Base-by-base conservation (phyloP, 2,329 filamentous ascomycete species). In the Coniochaeta ligniaria region DNA sequence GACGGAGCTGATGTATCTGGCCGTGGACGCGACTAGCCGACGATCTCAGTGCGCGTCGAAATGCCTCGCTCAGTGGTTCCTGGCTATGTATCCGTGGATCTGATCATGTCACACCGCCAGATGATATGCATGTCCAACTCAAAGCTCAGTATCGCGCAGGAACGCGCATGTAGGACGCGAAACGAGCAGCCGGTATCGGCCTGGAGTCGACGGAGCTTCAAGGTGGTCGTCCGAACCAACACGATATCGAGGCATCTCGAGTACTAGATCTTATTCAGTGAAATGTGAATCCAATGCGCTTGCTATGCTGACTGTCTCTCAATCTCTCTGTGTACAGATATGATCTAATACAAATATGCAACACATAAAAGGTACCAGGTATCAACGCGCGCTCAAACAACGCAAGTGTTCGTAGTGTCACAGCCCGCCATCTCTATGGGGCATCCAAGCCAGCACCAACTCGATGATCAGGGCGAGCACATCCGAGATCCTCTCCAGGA, bases 391-490 rank as follows among this genome's bases (percentile, higher is more conserved):
- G 20, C 7, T 47, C 43, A 26, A 12, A 20, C 22, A 26, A 47
- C 17, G 43, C 35, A 36, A 9, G 16, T n/a, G 16, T 41, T 11
- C 16, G 38, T 41, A 41, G 16, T 41, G 38, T 41, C 38, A 41
- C 38, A 41, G 9, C 17, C 47, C 31, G 14, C 26, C 47, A n/a
- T 31, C 47, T 52, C 26, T 3, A 31, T 31, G 47, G 1, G 47
- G 54, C 33, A 56, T 24, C 56, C 56, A 58, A 22, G 14, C 38
- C 20, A 58, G 56, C 7, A 20, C 62, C 43, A 66, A 20, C 55
- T 67, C 66, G 20, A 67, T 63, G 14, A 61, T 31, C 57, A 62
- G 62, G 16, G 59, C 64, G 35, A 66, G 57, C 36, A 59, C 65
- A 35, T 64, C 66, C 3, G 60, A 62, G 56, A 66, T 60, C 59